A percentile compares a stretch with the other conserved stretches of the same genome.
phyloP scores from a whole-genome alignment of 202 grass and related monocot genomes.

The Saccharum hybrid region DNA sequence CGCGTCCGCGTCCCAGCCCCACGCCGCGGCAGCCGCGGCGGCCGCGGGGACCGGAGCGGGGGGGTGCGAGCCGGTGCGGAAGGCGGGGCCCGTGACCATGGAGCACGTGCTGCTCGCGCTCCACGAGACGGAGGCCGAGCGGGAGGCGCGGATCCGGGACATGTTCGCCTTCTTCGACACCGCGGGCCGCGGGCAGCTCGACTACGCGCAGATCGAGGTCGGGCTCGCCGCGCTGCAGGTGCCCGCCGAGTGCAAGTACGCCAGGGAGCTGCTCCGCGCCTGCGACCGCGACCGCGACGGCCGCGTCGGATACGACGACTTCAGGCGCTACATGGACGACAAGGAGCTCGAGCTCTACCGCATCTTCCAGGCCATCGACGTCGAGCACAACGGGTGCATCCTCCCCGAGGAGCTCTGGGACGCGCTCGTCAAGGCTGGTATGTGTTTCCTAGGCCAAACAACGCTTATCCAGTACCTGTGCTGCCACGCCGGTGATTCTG shows the following conservation, averaged over 20 bases:
- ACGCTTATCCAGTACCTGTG: neutral
- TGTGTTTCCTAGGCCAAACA: constrained; percentile 29
- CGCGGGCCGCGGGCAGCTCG: constrained; percentile 72
- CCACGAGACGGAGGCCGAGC: constrained; percentile 78
- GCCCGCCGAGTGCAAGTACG: constrained; percentile 87
- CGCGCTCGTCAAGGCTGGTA: constrained; percentile 95
- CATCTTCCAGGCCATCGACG: constrained; percentile 98
- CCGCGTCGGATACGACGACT: constrained; percentile 84
- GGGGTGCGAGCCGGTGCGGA: constrained; percentile 64
- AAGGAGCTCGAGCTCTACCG: constrained; percentile 98
- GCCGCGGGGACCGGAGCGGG: neutral
- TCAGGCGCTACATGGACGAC: constrained; percentile 90
- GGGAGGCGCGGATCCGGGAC: constrained; percentile 87
- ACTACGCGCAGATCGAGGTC: constrained; percentile 89
- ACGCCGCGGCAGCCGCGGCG: constrained; percentile 7
- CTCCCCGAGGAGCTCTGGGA: constrained; percentile 97
- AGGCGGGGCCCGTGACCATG: constrained; percentile 78
- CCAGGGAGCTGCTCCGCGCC: constrained; percentile 81
- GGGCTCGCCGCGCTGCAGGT: constrained; percentile 74
- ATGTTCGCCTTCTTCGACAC: constrained; percentile 89
- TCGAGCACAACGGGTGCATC: constrained; percentile 94
- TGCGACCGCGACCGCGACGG: constrained; percentile 86
- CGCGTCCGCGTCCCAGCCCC: constrained; percentile 30
- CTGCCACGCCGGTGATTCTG: neutral
- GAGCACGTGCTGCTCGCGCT: constrained; percentile 87